These are phyloP conservation scores for Ilyonectria sp. DNA, from an alignment of 2,329 filamentous ascomycete genomes.

Conservation along the genomic window DNA sequence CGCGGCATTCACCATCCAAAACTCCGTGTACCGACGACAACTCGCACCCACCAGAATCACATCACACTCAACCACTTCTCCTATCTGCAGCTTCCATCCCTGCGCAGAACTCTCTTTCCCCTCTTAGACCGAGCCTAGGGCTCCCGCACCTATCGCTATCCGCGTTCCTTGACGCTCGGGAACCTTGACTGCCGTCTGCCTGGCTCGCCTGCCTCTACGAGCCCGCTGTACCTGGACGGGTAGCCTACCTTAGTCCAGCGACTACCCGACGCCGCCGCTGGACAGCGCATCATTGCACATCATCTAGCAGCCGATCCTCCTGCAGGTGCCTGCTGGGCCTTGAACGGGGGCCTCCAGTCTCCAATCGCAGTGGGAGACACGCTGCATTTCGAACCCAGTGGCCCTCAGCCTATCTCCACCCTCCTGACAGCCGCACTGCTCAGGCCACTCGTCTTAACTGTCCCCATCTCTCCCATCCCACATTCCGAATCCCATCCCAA, in stretches of 20 bases:
- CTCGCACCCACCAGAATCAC: constrained; percentile 4
- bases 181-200: constrained; percentile 1
- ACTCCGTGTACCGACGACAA: constrained; percentile 17
- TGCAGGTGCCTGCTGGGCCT: constrained; percentile 37
- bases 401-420: constrained; percentile 44
- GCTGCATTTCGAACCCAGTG: constrained; percentile 34
- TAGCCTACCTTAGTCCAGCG: constrained; percentile 30
- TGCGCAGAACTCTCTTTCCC: neutral
- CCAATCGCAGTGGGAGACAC: constrained; percentile 41
- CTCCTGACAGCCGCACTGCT: constrained; percentile 35
- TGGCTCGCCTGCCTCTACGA: neutral
- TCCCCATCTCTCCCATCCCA: constrained; percentile 22
- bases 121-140: neutral
- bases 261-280: constrained; percentile 30
- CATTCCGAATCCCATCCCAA: constrained; percentile 19
- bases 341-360: constrained; percentile 34
- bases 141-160: neutral
- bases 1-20: constrained; percentile 25
- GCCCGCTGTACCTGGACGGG: constrained; percentile 22
- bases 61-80: constrained; percentile 1
- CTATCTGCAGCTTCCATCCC: neutral
- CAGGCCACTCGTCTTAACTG: constrained; percentile 29
- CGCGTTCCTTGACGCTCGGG: constrained; percentile 1
- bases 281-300: constrained; percentile 32
- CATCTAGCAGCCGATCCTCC: constrained; percentile 32